Base-by-base conservation (phyloP, 176 grass and related monocot genomes). In the Microstegium vimineum region DNA sequence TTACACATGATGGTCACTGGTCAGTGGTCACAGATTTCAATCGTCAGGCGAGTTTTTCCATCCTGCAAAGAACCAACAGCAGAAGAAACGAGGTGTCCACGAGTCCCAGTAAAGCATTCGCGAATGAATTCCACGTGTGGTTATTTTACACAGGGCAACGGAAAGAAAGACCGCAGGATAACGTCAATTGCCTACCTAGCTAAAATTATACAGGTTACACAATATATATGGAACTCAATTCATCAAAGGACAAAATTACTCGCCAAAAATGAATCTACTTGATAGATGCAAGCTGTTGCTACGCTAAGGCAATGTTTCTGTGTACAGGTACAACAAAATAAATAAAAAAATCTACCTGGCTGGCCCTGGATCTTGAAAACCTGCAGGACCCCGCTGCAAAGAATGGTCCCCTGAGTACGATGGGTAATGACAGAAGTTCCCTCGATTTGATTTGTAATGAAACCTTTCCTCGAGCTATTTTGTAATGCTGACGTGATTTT, bases 241-340 rank as follows among this genome's bases (percentile, higher is more conserved):
- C n/a, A 60, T 11, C n/a, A 60, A 60, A 83, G 77, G 65, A 62
- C 18, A 66, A 34, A 83, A 70, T 78, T 62, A 86, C 77, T 75
- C 32, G 28, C 61, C 77, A 74, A 86, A 81, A 86, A 81, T 81
- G 77, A 85, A 62, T 5, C 74, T 52, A 71, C 23, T 41, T 61
- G 64, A 71, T 46, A 46, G 74, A 71, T 78, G 51, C 83, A 46
- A 69, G 40, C 38, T 10, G 26, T 52, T 20, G 20, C 83, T 85
- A 85, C 3, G 37, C 83, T 78, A 59, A 84, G 73, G 22, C 60
- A 70, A 72, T 76, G 22, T 59, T 84, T 84, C 22, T 81, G 89
- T 87, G 85, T 87, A 87, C 89, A 87, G 81, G 66, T 81, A 85
- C 85, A 90, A 72, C 76, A 76, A 85, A 87, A 81, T 33, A 84